Conservation (phyloP, 768 basidiomycete genomes). For the Pholiota conissans region DNA sequence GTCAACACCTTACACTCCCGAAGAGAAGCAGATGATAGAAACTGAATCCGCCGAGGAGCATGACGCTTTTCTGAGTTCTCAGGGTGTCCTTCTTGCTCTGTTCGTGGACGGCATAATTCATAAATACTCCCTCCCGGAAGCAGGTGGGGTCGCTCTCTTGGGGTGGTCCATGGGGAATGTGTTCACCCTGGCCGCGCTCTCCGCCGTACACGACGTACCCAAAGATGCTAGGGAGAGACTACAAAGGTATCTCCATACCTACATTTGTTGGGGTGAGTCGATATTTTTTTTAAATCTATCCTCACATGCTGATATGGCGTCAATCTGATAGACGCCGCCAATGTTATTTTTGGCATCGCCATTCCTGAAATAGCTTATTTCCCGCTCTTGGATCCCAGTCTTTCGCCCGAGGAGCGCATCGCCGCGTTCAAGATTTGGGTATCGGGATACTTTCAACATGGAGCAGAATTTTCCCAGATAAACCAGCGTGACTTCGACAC, state of each 20-base stretch:
- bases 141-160: slow-evolving; percentile 28
- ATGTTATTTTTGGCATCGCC: slow-evolving; percentile 24
- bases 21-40: slow-evolving; percentile 19
- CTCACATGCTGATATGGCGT: neutral
- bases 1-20: slow-evolving; percentile 33
- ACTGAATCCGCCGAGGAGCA: slow-evolving; percentile 24
- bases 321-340: slow-evolving; percentile 23
- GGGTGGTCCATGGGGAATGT: slow-evolving; percentile 37
- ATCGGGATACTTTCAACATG: slow-evolving; percentile 32
- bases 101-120: slow-evolving; percentile 34
- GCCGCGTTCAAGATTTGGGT: slow-evolving; percentile 22
- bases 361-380: slow-evolving; percentile 9
- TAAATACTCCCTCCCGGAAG: slow-evolving; percentile 24
- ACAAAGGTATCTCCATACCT: slow-evolving; percentile 19
- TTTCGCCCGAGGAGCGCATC: slow-evolving; percentile 18
- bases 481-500: slow-evolving; percentile 18
- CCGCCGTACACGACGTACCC: slow-evolving; percentile 17
- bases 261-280: slow-evolving; percentile 11
- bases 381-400: slow-evolving; percentile 11
- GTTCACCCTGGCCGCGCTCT: slow-evolving; percentile 23
- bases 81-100: slow-evolving; percentile 30
- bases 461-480: slow-evolving; percentile 3
- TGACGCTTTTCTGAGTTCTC: slow-evolving; percentile 22
- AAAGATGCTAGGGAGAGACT: slow-evolving; percentile 15
- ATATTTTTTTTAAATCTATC: neutral